Base-by-base conservation (phyloP, 2,329 filamentous ascomycete species). In the Lecanosticta acicola region DNA sequence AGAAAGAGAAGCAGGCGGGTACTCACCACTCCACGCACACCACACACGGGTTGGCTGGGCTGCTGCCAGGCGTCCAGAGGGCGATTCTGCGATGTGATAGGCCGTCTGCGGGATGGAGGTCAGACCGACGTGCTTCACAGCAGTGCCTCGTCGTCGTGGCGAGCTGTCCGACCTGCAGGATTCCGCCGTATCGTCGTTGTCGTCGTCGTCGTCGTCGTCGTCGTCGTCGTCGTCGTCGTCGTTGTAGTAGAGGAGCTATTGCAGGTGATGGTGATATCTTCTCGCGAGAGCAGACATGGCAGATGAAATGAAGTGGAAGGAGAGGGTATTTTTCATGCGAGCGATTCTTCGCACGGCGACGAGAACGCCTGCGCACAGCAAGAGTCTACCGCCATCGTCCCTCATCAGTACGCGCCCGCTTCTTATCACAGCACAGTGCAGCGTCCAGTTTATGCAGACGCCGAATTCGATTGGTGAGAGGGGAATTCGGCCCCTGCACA, bases 1-100 rank as follows among this genome's bases (percentile, higher is more conserved):
- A 19, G 11, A 20, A 38, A 45, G 19, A 41, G 39, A 24, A 14
- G 32, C 45, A 13, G 41, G 43, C 47, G 47, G 49, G 37, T 48
- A 53, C 53, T 53, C 46, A 55, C 53, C 46, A 48, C 24, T 41
- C 39, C 42, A 48, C 41, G 39, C n/a, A n/a, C n/a, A n/a, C n/a
- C n/a, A n/a, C n/a, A n/a, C n/a, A n/a, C n/a, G n/a, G n/a, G 50
- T 43, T 16, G 38, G 38, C 39, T 14, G 19, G 36, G 18, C 14
- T 33, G 14, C n/a, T 34, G 44, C 32, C 20, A 44, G 26, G 17
- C 20, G 38, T 17, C 46, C 33, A 18, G 11, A 19, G 18, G 17
- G 46, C 38, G 44, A 45, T 33, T 32, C 36, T 45, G 43, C 45
- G 36, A 41, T 48, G 39, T 52, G 52, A 54, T 52, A 54, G 52